Conservation (phyloP, 2,329 filamentous ascomycete species). For the Colletotrichum gigasporum region DNA sequence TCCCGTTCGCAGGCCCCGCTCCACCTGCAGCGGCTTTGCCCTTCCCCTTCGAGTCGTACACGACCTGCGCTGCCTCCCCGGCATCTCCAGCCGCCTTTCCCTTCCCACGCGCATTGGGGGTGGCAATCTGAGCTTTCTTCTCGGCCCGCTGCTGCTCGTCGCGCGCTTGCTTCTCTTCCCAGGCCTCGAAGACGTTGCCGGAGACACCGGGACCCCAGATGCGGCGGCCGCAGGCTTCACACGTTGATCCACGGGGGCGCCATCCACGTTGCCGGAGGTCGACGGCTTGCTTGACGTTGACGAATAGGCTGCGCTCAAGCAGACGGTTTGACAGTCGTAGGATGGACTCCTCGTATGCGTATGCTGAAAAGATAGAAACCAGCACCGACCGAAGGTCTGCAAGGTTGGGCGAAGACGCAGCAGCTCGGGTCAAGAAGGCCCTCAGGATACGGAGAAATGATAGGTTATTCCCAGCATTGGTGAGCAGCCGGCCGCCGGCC, state of each 20-base stretch:
- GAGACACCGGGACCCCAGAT: slow-evolving; percentile 91
- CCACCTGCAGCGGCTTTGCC: slow-evolving; percentile 65
- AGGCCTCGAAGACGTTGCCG: slow-evolving; percentile 80
- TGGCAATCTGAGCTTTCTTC: slow-evolving; percentile 46
- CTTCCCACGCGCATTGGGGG: slow-evolving; percentile 51
- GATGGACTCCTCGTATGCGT: slow-evolving; percentile 93
- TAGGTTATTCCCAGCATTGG: slow-evolving; percentile 62
- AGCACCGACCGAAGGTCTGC: slow-evolving; percentile 88
- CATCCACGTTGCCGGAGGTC: slow-evolving; percentile 84
- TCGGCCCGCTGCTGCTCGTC: slow-evolving; percentile 58
- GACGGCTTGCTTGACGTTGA: slow-evolving; percentile 79
- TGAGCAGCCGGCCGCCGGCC: slow-evolving; percentile 44
- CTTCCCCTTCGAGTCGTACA: slow-evolving; percentile 60
- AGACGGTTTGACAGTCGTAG: slow-evolving; percentile 86
- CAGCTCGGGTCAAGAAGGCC: slow-evolving; percentile 86
- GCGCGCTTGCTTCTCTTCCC: slow-evolving; percentile 70
- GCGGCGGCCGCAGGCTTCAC: slow-evolving; percentile 83
- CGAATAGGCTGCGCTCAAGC: slow-evolving; percentile 88
- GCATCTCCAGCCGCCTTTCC: slow-evolving; percentile 44
- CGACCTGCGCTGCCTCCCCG: slow-evolving; percentile 17
- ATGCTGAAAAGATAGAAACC: slow-evolving; percentile 90
- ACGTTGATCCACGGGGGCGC: slow-evolving; percentile 86
- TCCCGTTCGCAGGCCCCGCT: slow-evolving; percentile 34
- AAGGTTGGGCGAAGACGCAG: slow-evolving; percentile 83
- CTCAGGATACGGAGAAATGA: slow-evolving; percentile 91